Evolutionary conservation across 106 monocot species (phyloP).

Genomic region (Apostasia ramifera): DNA sequence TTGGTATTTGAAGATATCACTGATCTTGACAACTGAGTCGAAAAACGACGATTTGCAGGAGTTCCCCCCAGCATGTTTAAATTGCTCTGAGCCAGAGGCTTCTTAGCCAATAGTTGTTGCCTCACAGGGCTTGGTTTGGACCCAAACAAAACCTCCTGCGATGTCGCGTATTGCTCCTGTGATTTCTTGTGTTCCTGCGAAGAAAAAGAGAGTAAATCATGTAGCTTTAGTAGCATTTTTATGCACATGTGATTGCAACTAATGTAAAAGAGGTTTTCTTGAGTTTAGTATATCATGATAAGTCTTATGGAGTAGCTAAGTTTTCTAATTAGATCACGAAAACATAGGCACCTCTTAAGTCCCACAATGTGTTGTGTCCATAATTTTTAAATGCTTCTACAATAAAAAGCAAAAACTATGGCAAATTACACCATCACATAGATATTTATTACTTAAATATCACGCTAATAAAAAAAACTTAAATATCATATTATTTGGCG

Average conservation of each 20-base stretch:
- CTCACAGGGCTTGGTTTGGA: slow-evolving; percentile 73
- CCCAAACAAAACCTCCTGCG: slow-evolving; percentile 68
- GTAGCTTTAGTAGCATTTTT: no score
- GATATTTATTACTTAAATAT: no score
- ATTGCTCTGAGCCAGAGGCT: slow-evolving; percentile 76
- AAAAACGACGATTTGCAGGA: slow-evolving; percentile 38
- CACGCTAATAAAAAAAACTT: no score
- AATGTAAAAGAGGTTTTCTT: neutral
- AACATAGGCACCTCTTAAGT: neutral
- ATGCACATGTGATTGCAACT: no score
- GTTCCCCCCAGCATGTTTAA: slow-evolving; percentile 50
- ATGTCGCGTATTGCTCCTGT: slow-evolving; percentile 68
- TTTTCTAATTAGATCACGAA: neutral
- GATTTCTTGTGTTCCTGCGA: slow-evolving; percentile 77
- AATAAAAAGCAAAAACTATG: no score
- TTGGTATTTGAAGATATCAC: slow-evolving; percentile 36
- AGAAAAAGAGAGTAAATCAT: neutral
- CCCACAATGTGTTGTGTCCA: no score
- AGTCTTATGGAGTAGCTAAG: neutral
- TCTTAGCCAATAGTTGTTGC: slow-evolving; percentile 42
- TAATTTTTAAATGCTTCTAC: no score
- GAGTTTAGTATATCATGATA: neutral
- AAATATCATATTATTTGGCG: no score
- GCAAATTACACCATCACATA: no score
- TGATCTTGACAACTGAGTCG: slow-evolving; percentile 34